Percentiles rank a stretch among this genome's conserved stretches.
These are phyloP conservation scores for Salix caprea DNA, from an alignment of 345 rosid species.

Conservation along the genomic window DNA sequence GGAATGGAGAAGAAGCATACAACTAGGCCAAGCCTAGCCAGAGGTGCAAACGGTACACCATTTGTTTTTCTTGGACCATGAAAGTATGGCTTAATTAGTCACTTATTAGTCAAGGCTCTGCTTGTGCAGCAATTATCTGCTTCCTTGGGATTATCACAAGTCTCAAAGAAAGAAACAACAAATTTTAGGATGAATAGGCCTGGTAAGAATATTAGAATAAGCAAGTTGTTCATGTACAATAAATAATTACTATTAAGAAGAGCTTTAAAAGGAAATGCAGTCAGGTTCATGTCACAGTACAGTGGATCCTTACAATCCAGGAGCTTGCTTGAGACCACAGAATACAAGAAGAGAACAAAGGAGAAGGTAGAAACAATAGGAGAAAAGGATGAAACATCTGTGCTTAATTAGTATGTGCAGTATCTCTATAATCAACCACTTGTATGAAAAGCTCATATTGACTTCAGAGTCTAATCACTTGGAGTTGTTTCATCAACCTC, in stretches of 20 bases:
- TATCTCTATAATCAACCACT: not conserved
- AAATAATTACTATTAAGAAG: not conserved
- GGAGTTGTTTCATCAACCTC: not conserved
- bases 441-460: not conserved
- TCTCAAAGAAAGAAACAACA: not conserved
- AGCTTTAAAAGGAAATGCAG: not conserved
- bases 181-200: not conserved
- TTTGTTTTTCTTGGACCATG: slow-evolving; percentile 1
- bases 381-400: not conserved
- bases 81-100: not conserved
- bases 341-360: not conserved
- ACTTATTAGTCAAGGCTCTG: not conserved
- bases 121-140: not conserved
- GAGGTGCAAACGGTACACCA: not conserved
- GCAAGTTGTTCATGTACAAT: not conserved
- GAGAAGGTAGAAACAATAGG: not conserved
- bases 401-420: not conserved
- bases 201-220: not conserved
- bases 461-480: not conserved
- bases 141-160: not conserved
- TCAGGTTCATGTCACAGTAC: not conserved
- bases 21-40: not conserved
- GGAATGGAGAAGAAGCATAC: not conserved
- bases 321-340: not conserved
- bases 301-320: not conserved